These are phyloP conservation scores for Carex arenaria DNA, from an alignment of 202 grass and related monocot species.

Conservation along the genomic window DNA sequence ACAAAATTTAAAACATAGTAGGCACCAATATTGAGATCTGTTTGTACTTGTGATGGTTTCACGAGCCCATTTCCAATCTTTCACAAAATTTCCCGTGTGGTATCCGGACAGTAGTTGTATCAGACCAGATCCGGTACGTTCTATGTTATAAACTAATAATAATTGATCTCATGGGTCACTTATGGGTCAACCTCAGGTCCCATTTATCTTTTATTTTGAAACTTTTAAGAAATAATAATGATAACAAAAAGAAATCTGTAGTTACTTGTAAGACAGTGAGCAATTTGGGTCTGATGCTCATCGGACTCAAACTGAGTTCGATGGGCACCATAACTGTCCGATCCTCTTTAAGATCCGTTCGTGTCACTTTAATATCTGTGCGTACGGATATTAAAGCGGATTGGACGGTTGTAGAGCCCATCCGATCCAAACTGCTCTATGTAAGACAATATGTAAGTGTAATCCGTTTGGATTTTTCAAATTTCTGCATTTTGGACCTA, in stretches of 20 bases:
- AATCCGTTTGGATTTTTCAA: neutral
- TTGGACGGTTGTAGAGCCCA: no score
- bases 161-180: neutral
- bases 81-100: no score
- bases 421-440: no score
- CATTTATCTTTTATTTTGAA: no score
- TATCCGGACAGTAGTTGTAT: neutral
- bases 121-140: neutral
- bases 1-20: neutral
- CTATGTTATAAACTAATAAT: neutral
- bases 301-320: no score
- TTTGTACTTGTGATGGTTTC: neutral
- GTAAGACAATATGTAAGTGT: neutral
- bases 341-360: no score
- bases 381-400: no score
- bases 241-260: neutral
- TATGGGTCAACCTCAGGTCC: no score
- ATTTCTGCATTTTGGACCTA: neutral
- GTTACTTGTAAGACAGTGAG: neutral
- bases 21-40: conserved; percentile 3
- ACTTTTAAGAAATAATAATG: neutral
- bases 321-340: no score
- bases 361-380: no score
- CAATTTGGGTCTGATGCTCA: no score
- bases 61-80: neutral